Percentiles rank a stretch among this genome's conserved stretches.
phyloP scores from a whole-genome alignment of 768 basidiomycete genomes.

The Calocybe indica region DNA sequence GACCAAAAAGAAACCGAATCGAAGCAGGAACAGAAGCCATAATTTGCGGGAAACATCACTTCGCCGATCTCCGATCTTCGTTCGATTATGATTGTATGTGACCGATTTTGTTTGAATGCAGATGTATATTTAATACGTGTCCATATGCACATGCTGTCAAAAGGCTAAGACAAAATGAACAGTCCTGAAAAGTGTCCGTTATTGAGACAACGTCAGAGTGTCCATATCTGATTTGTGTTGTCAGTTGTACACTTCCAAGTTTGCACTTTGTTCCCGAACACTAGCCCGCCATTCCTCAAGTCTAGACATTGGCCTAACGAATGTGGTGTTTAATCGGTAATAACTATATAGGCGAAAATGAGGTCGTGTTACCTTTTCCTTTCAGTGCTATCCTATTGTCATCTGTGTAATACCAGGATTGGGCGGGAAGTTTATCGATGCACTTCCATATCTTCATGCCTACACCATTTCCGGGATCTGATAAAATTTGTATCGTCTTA shows the following conservation, averaged over 20 bases:
- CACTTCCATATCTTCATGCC: conserved; percentile 31
- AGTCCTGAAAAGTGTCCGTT: too few species aligned
- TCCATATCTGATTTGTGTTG: conserved; percentile 25
- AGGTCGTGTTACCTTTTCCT: conserved; percentile 9
- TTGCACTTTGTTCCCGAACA: conserved; percentile 21
- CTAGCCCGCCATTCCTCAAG: conserved; percentile 19
- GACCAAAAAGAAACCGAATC: neutral
- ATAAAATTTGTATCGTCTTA: neutral
- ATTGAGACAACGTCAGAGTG: neutral
- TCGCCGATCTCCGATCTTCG: too few species aligned
- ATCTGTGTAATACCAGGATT: conserved; percentile 24
- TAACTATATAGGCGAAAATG: neutral
- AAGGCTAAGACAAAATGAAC: too few species aligned
- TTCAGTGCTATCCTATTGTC: conserved; percentile 17
- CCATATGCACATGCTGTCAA: too few species aligned
- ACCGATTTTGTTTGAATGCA: too few species aligned
- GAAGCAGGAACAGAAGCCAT: too few species aligned
- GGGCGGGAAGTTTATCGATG: conserved; percentile 24
- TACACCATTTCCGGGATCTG: conserved; percentile 22
- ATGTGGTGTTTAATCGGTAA: neutral
- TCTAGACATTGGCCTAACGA: conserved; percentile 20
- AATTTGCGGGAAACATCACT: too few species aligned
- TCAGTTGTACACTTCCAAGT: conserved; percentile 19
- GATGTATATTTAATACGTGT: too few species aligned
- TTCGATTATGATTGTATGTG: too few species aligned